phyloP scores from a whole-genome alignment of 257 asterid genomes.

The Solanum corneliomulleri region DNA sequence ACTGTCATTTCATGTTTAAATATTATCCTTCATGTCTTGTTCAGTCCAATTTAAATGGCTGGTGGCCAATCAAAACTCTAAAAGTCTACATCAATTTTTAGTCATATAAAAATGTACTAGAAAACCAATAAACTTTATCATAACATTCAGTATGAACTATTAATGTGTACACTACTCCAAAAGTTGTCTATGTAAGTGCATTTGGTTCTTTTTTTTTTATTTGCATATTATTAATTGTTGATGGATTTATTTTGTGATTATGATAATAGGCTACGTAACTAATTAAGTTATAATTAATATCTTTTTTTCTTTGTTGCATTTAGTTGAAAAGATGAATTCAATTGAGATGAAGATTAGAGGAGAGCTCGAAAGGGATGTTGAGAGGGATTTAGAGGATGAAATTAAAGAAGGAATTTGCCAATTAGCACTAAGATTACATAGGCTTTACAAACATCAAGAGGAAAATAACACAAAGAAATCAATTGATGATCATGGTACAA shows the following conservation, averaged over 20 bases:
- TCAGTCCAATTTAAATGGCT: constrained; percentile 6
- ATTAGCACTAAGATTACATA: constrained; percentile 48
- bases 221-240: background rate
- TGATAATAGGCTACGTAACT: background rate
- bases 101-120: background rate
- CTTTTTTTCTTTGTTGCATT: background rate
- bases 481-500: background rate
- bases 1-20: background rate
- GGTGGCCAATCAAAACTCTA: constrained; percentile 4
- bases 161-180: background rate
- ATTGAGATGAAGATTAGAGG: constrained; percentile 44
- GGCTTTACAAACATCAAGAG: constrained; percentile 40
- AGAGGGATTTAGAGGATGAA: constrained; percentile 49
- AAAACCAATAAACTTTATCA: background rate
- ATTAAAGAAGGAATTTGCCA: constrained; percentile 49
- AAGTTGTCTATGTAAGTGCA: background rate
- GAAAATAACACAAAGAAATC: constrained; percentile 7
- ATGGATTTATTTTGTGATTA: background rate
- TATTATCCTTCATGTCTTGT: constrained; percentile 8
- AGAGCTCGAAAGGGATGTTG: constrained; percentile 46
- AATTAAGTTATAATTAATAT: background rate
- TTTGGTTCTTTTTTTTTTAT: background rate
- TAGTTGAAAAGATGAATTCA: constrained; percentile 17
- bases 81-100: background rate
- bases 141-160: background rate